Base-by-base conservation (phyloP, 2,329 filamentous ascomycete genomes). In the Diplodia mutila region DNA sequence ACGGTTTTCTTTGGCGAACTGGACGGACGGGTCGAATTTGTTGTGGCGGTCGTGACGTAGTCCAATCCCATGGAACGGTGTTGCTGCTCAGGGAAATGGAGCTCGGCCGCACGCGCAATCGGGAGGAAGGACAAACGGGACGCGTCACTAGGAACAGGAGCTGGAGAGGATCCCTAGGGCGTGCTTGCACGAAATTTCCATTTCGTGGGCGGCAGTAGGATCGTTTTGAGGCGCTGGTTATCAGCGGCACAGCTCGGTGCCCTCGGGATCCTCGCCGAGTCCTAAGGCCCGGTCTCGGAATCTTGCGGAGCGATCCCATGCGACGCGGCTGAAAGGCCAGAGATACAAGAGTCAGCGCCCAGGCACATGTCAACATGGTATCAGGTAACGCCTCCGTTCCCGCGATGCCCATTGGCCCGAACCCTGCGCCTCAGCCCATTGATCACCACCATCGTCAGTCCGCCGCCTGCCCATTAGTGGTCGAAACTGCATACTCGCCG, bases 171-270 rank as follows among this genome's bases (percentile, higher is more conserved):
- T 46, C n/a, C 14, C 8, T 9, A 14, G 53, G 53, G 29, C 18
- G 53, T 55, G 54, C 34, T 63, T 63, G 59, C 49, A 29, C 59
- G 59, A 25, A 21, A 37, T 51, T 49, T 51, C 46, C 42, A 61
- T 32, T 48, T 34, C 42, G 18, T 49, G 57, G 39, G n/a, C 25
- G 57, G 25, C 39, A 3, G 21, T 46, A 37, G 49, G 59, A 12
- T 42, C 29, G 29, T 63, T 63, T 63, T 63, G 59, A 48, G 59
- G 59, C 59, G 59, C 42, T 51, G 59, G 59, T 63, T 63, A 63
- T 63, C 59, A 51, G 46, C 59, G 59, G 59, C 59, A 63, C 46
- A 63, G 29, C 46, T 63, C 59, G 59, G 59, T 63, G 59, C 42
- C 8, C 29, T 37, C 59, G 59, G 59, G 59, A 51, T 37, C n/a